Evolutionary conservation across 2,329 filamentous ascomycete species (phyloP).

Genomic region (Boeremia exigua): DNA sequence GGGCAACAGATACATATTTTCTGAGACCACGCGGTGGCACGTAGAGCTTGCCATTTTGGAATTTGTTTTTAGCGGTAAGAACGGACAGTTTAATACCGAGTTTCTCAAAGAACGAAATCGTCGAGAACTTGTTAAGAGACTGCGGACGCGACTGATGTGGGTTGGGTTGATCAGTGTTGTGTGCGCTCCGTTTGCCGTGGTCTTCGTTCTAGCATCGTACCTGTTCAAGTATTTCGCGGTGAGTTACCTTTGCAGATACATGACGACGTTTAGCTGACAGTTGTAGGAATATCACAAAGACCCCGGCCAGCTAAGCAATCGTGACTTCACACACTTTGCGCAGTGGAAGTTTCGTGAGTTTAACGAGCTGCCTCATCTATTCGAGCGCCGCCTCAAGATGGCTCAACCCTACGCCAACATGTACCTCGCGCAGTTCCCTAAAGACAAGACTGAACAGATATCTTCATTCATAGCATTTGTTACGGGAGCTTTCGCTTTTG

Average conservation of each 20-base stretch:
- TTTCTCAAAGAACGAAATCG: constrained; percentile 86
- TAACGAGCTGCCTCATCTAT: constrained; percentile 93
- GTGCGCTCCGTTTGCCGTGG: constrained; percentile 84
- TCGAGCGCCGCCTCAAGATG: constrained; percentile 88
- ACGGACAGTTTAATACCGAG: constrained; percentile 83
- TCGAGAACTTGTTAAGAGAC: constrained; percentile 75
- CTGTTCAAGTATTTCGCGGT: constrained; percentile 95
- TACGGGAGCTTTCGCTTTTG: constrained; percentile 82
- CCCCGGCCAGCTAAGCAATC: constrained; percentile 81
- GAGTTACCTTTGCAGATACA: constrained; percentile 40
- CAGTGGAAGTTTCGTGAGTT: constrained; percentile 99
- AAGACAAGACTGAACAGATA: constrained; percentile 87
- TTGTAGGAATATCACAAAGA: constrained; percentile 90
- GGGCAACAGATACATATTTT: constrained; percentile 80
- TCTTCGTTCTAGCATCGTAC: constrained; percentile 85
- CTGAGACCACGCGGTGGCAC: constrained; percentile 89
- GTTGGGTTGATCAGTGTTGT: constrained; percentile 86
- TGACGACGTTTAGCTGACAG: constrained; percentile 69
- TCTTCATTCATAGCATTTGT: constrained; percentile 87
- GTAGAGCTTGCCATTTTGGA: constrained; percentile 89
- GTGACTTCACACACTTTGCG: constrained; percentile 89
- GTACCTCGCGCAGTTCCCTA: constrained; percentile 95
- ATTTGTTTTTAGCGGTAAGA: constrained; percentile 83
- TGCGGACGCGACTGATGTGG: constrained; percentile 80
- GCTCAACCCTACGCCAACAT: constrained; percentile 91